Base-by-base conservation (phyloP, 2,329 filamentous ascomycete species). In the Colletotrichum karsti region DNA sequence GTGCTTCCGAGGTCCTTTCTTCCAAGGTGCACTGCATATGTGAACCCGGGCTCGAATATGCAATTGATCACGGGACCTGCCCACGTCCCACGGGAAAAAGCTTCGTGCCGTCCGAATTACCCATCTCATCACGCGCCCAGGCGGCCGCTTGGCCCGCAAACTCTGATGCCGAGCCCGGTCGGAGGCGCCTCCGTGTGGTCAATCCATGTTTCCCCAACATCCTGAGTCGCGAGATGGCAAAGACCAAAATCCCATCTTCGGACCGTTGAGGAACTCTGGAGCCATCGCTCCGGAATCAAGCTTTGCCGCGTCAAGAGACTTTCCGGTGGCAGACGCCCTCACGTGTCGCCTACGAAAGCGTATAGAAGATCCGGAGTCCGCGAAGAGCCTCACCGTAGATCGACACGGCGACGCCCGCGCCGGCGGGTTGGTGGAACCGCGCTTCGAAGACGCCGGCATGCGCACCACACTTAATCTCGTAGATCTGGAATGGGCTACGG, bases 261-360 rank as follows among this genome's bases (percentile, higher is more conserved):
- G 20, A 46, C 30, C 53, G 59, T 64, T 58, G 53, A 42, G 35
- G 58, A 67, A 63, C 42, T 62, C 55, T 63, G 64, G 64, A 64
- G 15, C 15, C 35, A 26, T 42, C 15, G 30, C 59, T 63, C 64
- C 64, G 59, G 35, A 10, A 18, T 13, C 44, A 58, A 24, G 28
- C 51, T 41, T 63, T 46, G 15, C 42, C 51, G 39, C 26, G 10
- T 20, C 9, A 39, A 35, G 53, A 57, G 28, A 64, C 22, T 58
- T 67, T 15, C 20, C 50, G 22, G 22, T 33, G 42, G 50, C 63
- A 55, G 28, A 41, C 39, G 33, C 50, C 48, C 48, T 62, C 57
- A 20, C 56, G 50, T 56, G 56, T 24, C n/a, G 18, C 55, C 9
- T 12, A 35, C 37, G 35, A 50, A 60, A 37, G 46, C n/a, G 56